Evolutionary conservation across 1,139 yeast genomes (phyloP).

Genomic region (Trichomonascaceae sp.): DNA sequence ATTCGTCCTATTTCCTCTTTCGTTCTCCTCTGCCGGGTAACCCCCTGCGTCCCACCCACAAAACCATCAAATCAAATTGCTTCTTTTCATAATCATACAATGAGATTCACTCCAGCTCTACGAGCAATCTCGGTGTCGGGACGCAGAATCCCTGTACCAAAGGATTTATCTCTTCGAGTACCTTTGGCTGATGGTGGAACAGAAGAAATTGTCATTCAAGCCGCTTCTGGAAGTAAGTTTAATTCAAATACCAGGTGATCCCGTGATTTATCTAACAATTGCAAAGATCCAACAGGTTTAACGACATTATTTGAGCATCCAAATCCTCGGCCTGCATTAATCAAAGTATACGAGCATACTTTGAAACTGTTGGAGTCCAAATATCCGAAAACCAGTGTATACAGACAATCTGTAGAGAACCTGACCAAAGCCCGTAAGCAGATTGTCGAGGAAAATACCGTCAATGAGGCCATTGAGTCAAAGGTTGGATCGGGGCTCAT

Average conservation of each 20-base stretch:
- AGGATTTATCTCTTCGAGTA: conserved; percentile 13
- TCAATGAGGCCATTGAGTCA: conserved; percentile 61
- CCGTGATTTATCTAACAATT: background rate
- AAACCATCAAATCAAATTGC: background rate
- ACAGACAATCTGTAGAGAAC: conserved; percentile 69
- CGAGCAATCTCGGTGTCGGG: conserved; percentile 34
- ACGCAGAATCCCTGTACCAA: conserved; percentile 9
- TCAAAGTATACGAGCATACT: conserved; percentile 66
- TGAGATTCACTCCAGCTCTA: conserved; percentile 38
- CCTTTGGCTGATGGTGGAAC: conserved; percentile 3
- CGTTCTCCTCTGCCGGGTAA: background rate
- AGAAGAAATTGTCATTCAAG: conserved; percentile 54
- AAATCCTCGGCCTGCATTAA: conserved; percentile 74
- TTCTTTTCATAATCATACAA: conserved; percentile 16
- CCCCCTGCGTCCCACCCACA: background rate
- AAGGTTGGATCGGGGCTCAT: conserved; percentile 78
- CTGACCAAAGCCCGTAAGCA: conserved; percentile 64
- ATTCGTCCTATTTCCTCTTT: background rate
- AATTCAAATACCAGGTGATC: background rate
- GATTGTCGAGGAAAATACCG: conserved; percentile 59
- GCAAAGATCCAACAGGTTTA: conserved; percentile 56
- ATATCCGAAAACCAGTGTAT: conserved; percentile 67
- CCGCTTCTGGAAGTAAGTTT: conserved; percentile 50
- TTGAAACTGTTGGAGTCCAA: conserved; percentile 50
- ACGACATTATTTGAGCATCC: conserved; percentile 78